Evolutionary conservation across 495 filamentous ascomycete genomes (phyloP), one percentile per base, ranked within the genome.

Genomic region (Lentithecium fluviatile): DNA sequence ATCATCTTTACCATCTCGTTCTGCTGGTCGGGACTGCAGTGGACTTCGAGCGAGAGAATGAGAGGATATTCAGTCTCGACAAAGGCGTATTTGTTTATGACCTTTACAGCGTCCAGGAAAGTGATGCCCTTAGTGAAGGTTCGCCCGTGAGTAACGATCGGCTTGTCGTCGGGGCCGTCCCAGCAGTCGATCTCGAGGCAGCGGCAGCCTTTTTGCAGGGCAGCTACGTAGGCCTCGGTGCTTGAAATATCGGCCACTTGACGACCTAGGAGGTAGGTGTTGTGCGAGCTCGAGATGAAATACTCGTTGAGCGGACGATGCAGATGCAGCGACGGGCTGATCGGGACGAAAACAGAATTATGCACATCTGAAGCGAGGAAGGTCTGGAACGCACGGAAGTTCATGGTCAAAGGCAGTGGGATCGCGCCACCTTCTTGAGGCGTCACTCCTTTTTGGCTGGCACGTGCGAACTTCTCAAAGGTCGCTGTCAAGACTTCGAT

Each of bases 181-280:
- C 94, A 97, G 72, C 93, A 97, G 75, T 98, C 94, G 45, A 98
- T 89, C 74, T 98, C 94, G 48, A 98, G 84, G 72, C 94, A 97
- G 53, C 94, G 87, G 70, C 94, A 98, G 40, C 91, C 92, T 47
- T 86, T 83, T 64, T 89, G 83, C 23, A 98, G 77, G n/a, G 91
- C 90, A 52, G 82, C 84, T 68, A 97, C 93, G 74, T 98, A 98
- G 24, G 89, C 90, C 71, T 98, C 94, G 11, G 91, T 86, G 64
- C 91, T 97, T 19, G 94, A 96, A 37, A 87, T 83, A 23, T 91
- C 91, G 26, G 84, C 86, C 10, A 97, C 86, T 72, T 98, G 94
- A 21, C 91, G 85, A 17, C 94, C 94, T 23, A 94, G 76, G 11
- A 98, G 84, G 69, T 98, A 98, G 10, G 94, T 97, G 73, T 98